Evolutionary conservation across 1,284 basidiomycete species (phyloP).

Genomic region (Tetrapyrgos nigripes): DNA sequence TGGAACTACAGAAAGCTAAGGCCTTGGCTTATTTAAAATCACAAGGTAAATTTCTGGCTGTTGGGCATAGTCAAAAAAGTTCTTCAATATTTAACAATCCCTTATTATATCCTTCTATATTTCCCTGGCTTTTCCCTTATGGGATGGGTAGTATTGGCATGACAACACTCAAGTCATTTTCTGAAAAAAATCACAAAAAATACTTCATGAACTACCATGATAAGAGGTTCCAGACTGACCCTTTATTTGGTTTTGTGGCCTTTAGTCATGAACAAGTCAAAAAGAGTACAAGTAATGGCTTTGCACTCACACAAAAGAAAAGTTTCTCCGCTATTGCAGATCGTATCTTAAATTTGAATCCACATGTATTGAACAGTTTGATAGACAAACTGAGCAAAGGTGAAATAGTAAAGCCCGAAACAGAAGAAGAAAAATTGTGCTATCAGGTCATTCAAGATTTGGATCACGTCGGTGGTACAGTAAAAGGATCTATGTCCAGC

Average conservation of each 20-base stretch:
- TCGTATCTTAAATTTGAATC: constrained; percentile 22
- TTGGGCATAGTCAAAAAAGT: constrained; percentile 28
- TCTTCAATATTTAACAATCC: constrained; percentile 36
- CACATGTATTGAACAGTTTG: constrained; percentile 23
- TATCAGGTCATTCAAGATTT: constrained; percentile 40
- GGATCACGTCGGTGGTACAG: constrained; percentile 38
- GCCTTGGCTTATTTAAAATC: constrained; percentile 28
- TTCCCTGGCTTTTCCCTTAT: constrained; percentile 45
- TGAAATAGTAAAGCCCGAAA: constrained; percentile 26
- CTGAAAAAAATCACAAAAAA: constrained; percentile 25
- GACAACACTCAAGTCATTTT: constrained; percentile 16
- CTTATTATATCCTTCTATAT: constrained; percentile 35
- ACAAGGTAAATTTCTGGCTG: constrained; percentile 21
- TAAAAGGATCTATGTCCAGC: too few species aligned
- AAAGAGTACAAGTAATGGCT: constrained; percentile 25
- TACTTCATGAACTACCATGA: constrained; percentile 35
- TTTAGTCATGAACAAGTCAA: constrained; percentile 39
- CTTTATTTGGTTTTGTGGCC: constrained; percentile 29
- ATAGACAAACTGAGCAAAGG: constrained; percentile 31
- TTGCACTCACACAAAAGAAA: constrained; percentile 25
- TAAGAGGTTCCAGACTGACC: constrained; percentile 34
- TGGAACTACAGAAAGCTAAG: constrained; percentile 8
- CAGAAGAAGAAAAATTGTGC: constrained; percentile 41
- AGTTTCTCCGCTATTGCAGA: constrained; percentile 21
- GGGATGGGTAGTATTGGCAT: constrained; percentile 36